Percentiles rank a stretch among this genome's conserved stretches.
These are phyloP conservation scores for Pascua guehoae DNA, from an alignment of 1,284 basidiomycete genomes.

Conservation along the genomic window DNA sequence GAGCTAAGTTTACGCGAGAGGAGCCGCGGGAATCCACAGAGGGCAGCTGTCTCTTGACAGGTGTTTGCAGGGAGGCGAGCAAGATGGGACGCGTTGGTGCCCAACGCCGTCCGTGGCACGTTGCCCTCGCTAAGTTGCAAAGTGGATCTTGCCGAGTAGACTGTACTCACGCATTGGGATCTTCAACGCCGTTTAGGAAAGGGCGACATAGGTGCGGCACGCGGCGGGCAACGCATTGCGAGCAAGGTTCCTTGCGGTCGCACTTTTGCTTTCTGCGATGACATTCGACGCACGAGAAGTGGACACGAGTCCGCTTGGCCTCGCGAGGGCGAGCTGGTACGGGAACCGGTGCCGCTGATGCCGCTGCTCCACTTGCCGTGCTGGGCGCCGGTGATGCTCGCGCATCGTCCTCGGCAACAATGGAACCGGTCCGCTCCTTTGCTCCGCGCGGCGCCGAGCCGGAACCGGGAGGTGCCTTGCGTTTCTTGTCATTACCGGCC, in stretches of 20 bases:
- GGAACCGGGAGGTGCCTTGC: conserved; percentile 25
- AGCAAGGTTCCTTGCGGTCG: conserved; percentile 48
- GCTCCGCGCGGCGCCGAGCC: conserved; percentile 16
- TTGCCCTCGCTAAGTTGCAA: not conserved
- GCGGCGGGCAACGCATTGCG: conserved; percentile 49
- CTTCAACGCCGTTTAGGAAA: conserved; percentile 51
- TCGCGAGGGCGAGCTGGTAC: conserved; percentile 30
- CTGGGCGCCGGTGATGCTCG: conserved; percentile 3
- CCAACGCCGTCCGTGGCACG: too few species aligned
- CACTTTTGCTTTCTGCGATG: conserved; percentile 50
- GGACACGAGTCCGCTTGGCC: conserved; percentile 46
- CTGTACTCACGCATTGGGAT: conserved; percentile 44
- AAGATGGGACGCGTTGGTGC: not conserved
- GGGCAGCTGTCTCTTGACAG: too few species aligned
- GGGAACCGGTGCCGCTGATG: conserved; percentile 22
- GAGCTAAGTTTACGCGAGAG: too few species aligned
- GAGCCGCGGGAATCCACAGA: too few species aligned
- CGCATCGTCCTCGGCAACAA: conserved; percentile 34
- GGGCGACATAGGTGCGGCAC: conserved; percentile 51
- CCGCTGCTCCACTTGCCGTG: not conserved
- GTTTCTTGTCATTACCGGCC: conserved; percentile 50
- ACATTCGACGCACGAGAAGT: conserved; percentile 49
- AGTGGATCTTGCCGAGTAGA: not conserved
- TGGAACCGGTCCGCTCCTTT: conserved; percentile 23
- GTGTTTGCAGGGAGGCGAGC: not conserved